phyloP scores from a whole-genome alignment of 768 basidiomycete species.

The Pleurotus eryngii region DNA sequence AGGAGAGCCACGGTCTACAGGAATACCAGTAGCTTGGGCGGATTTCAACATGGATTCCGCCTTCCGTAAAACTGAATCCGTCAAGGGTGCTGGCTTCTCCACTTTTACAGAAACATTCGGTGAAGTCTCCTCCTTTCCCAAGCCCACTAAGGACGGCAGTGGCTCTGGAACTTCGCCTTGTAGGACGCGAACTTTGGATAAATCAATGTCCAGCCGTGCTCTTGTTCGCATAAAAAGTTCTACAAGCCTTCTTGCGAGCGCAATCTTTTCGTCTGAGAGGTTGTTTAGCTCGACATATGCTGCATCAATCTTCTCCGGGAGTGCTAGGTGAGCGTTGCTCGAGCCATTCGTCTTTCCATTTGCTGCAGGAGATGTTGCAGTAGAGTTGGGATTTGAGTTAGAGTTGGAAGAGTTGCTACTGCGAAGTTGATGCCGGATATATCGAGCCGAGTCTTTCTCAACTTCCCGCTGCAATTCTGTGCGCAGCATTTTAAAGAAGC shows the following conservation, averaged over 20 bases:
- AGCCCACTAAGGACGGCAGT: not conserved
- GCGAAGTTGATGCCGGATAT: slow-evolving; percentile 33
- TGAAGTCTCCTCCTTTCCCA: not conserved
- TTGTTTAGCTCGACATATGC: slow-evolving; percentile 35
- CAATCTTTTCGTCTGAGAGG: slow-evolving; percentile 36
- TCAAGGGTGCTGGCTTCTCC: not conserved
- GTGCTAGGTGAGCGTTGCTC: slow-evolving; percentile 20
- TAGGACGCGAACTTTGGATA: slow-evolving; percentile 34
- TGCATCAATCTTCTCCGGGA: slow-evolving; percentile 31
- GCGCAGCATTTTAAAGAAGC: not conserved
- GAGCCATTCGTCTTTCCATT: slow-evolving; percentile 15
- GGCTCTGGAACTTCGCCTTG: slow-evolving; percentile 24
- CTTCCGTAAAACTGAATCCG: not conserved
- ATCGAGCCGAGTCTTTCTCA: slow-evolving; percentile 33
- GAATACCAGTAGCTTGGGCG: not conserved
- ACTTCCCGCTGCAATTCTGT: slow-evolving; percentile 39
- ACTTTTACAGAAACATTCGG: not conserved
- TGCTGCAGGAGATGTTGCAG: slow-evolving; percentile 14
- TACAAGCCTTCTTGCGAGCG: slow-evolving; percentile 35
- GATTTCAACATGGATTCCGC: not conserved
- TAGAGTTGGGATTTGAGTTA: slow-evolving; percentile 7
- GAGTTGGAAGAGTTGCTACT: slow-evolving; percentile 14
- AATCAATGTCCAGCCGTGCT: slow-evolving; percentile 40
- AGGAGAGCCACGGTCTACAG: not conserved
- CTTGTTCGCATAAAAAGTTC: slow-evolving; percentile 36